phyloP scores from a whole-genome alignment of 306 rosid genomes.

The Crataegus laevigata region DNA sequence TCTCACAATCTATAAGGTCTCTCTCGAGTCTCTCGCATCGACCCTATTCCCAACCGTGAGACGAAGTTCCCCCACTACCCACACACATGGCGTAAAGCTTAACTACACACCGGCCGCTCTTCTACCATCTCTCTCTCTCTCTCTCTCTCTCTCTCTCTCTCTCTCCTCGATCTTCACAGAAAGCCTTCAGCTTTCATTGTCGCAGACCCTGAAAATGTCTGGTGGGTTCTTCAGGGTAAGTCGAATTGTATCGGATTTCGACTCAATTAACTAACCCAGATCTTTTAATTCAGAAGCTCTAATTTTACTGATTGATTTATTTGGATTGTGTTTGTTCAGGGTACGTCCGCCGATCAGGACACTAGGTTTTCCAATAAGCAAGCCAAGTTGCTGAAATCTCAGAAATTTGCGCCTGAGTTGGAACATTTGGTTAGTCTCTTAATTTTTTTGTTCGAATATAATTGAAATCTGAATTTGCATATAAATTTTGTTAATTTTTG shows the following conservation, averaged over 20 bases:
- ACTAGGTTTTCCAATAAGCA: constrained; percentile 97
- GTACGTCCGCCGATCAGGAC: constrained; percentile 97
- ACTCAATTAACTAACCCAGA: constrained; percentile 13
- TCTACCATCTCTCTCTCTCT: neutral
- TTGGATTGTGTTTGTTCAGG: constrained; percentile 36
- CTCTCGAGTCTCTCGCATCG: neutral
- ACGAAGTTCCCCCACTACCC: neutral
- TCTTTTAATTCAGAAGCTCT: neutral
- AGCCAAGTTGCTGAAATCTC: constrained; percentile 88
- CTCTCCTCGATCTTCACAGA: neutral
- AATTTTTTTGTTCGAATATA: neutral
- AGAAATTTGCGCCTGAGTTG: constrained; percentile 90
- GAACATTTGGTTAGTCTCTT: constrained; percentile 72
- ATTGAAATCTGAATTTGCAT: neutral
- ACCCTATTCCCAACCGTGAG: neutral
- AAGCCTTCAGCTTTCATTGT: constrained; percentile 10
- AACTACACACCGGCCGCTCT: neutral
- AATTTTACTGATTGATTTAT: neutral
- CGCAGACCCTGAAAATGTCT: constrained; percentile 61
- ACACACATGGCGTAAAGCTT: neutral
- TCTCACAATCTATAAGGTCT: too few relatives aligned
- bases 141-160: constrained; percentile 11
- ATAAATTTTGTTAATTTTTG: neutral
- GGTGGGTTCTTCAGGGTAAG: constrained; percentile 96
- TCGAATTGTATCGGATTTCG: neutral